phyloP scores from a whole-genome alignment of 129 eudicot species.

The Tanacetum coccineum region DNA sequence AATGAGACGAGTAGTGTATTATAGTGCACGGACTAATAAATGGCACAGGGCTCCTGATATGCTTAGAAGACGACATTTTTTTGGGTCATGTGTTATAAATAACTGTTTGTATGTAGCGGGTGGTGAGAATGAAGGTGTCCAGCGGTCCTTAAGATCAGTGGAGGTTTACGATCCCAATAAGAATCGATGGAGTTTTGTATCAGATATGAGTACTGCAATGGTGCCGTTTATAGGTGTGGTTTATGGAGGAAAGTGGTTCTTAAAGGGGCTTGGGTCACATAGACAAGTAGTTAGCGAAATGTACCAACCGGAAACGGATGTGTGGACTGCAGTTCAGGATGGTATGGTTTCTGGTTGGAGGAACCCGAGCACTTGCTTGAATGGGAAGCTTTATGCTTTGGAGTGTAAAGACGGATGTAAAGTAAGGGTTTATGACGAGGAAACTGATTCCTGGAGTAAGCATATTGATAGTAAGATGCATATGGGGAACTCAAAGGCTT shows the following conservation, averaged over 20 bases:
- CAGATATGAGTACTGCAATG: slow-evolving; percentile 78
- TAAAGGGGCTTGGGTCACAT: slow-evolving; percentile 77
- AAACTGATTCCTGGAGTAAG: slow-evolving; percentile 67
- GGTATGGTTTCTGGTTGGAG: slow-evolving; percentile 92
- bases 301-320: slow-evolving; percentile 58
- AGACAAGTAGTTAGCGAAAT: slow-evolving; percentile 73
- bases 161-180: slow-evolving; percentile 77
- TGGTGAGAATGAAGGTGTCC: slow-evolving; percentile 75
- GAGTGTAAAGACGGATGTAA: slow-evolving; percentile 89
- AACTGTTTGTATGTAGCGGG: slow-evolving; percentile 83
- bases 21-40: slow-evolving; percentile 72
- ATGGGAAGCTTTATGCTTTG: slow-evolving; percentile 68
- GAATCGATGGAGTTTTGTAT: slow-evolving; percentile 67
- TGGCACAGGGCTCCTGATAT: slow-evolving; percentile 93
- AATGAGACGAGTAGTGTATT: slow-evolving; percentile 73
- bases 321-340: slow-evolving; percentile 62
- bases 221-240: slow-evolving; percentile 80
- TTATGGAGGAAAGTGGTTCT: slow-evolving; percentile 75
- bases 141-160: slow-evolving; percentile 67
- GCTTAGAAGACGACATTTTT: slow-evolving; percentile 72
- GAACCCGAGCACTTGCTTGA: slow-evolving; percentile 66
- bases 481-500: slow-evolving; percentile 74
- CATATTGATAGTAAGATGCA: slow-evolving; percentile 80
- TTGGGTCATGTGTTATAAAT: slow-evolving; percentile 77
- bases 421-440: slow-evolving; percentile 66